Conservation (phyloP, 2,329 filamentous ascomycete genomes). For the Fusarium sambucinum region DNA sequence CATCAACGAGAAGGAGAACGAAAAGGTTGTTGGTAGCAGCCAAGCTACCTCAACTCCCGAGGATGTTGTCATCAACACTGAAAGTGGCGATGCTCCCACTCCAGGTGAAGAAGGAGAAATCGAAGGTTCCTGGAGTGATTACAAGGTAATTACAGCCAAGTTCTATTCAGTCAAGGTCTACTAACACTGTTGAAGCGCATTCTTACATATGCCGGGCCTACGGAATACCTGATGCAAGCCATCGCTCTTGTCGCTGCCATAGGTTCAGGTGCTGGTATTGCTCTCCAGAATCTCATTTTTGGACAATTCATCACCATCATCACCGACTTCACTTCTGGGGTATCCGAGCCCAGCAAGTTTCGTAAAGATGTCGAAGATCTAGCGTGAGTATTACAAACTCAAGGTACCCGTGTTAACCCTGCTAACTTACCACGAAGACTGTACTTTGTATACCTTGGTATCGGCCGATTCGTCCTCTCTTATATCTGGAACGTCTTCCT, state of each 20-base stretch:
- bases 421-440: conserved; percentile 52
- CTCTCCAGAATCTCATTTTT: conserved; percentile 56
- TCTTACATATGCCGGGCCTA: conserved; percentile 47
- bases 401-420: conserved; percentile 37
- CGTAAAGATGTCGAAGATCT: conserved; percentile 49
- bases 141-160: conserved; percentile 31
- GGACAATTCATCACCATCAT: conserved; percentile 54
- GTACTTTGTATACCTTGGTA: conserved; percentile 70
- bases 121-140: conserved; percentile 40
- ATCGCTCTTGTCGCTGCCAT: conserved; percentile 51
- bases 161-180: background rate
- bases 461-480: conserved; percentile 63
- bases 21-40: conserved; percentile 19
- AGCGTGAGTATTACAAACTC: conserved; percentile 52
- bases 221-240: conserved; percentile 48
- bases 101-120: conserved; percentile 29
- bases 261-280: conserved; percentile 54
- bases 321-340: conserved; percentile 50
- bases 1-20: conserved; percentile 33
- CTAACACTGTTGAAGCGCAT: conserved; percentile 49
- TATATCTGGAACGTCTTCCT: conserved; percentile 61
- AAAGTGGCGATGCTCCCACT: conserved; percentile 6
- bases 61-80: conserved; percentile 15
- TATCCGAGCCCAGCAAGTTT: conserved; percentile 46
- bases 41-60: conserved; percentile 19